Evolutionary conservation across 2,329 filamentous ascomycete genomes (phyloP), one percentile per base, ranked within the genome.

Genomic region (Colletotrichum phormii): DNA sequence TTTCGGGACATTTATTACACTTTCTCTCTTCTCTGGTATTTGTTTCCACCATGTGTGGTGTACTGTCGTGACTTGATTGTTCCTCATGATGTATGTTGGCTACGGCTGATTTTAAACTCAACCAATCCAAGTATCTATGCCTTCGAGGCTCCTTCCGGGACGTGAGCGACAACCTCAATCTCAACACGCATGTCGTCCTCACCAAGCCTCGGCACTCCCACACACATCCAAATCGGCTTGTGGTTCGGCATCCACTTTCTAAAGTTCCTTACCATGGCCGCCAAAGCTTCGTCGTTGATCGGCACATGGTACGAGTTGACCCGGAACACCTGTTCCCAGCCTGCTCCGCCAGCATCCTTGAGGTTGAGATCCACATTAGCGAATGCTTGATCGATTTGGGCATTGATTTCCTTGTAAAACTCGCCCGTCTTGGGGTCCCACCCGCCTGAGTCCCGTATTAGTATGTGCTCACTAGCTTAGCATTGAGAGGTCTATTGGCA

Each of bases 131-230:
- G 15, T 1, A 9, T 26, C 24, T 24, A 61, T 33, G n/a, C 37
- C 5, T 62, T 59, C 6, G 8, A 15, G 6, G 83, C 83, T 1
- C 81, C 82, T 24, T 85, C 82, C 0, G 75, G 77, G 71, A 83
- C 84, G 79, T 87, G 80, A 1, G 88, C 87, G 9, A 82, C 81
- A 11, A 89, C 88, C 78, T 91, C 89, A 78, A 91, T 88, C 80
- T 91, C 89, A 3, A 91, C 84, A 26, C 81, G 78, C 89, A 91
- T 91, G 37, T 82, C 84, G 33, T 84, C 82, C 68, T 82, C 78
- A 0, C 81, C 88, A 7, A 91, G 77, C 42, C 80, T 75, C 1
- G 80, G 75, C 1, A 91, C 89, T 0, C 86, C 88, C 15, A 91
- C 80, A 69, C 80, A 82, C 0, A 89, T 91, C 86, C 86, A 89